phyloP scores from a whole-genome alignment of 164 flowering plant genomes.

The Buxus sempervirens region DNA sequence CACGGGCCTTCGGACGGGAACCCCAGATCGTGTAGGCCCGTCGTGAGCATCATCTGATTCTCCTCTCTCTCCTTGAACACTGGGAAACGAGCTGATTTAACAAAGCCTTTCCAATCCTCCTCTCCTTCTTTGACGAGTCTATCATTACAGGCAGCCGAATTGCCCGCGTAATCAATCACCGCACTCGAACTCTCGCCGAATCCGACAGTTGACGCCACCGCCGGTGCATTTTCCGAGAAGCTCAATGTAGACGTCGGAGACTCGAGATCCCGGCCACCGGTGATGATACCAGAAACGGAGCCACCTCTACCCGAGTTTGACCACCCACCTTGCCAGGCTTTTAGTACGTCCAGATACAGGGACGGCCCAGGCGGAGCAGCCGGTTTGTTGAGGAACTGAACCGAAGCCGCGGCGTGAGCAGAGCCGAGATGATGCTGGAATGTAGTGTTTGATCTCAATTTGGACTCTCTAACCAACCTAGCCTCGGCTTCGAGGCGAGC shows the following conservation, averaged over 20 bases:
- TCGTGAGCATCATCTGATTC: conserved; percentile 2
- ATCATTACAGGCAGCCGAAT: conserved; percentile 25
- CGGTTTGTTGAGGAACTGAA: conserved; percentile 10
- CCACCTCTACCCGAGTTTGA: conserved; percentile 14
- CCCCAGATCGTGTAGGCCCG: not conserved
- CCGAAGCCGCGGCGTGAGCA: not conserved
- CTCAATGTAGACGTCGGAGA: conserved; percentile 79
- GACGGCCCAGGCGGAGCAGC: conserved; percentile 5
- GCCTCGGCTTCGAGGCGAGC: conserved; percentile 95
- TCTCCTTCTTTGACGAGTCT: conserved; percentile 40
- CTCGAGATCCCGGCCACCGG: conserved; percentile 26
- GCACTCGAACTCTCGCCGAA: conserved; percentile 10
- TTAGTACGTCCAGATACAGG: conserved; percentile 41
- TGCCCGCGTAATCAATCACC: conserved; percentile 37
- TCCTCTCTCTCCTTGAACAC: conserved; percentile 22
- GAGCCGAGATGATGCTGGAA: conserved; percentile 9
- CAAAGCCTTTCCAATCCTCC: conserved; percentile 30
- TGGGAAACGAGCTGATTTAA: conserved; percentile 12
- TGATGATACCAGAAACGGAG: too few relatives aligned
- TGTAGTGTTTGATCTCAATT: conserved; percentile 38
- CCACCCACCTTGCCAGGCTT: conserved; percentile 45
- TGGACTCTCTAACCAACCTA: conserved; percentile 68
- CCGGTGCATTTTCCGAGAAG: conserved; percentile 32
- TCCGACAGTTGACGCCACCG: conserved; percentile 5
- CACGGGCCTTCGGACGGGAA: not conserved